These are phyloP conservation scores for Thielaviopsis ethacetica DNA, from an alignment of 2,329 filamentous ascomycete species.

Conservation along the genomic window DNA sequence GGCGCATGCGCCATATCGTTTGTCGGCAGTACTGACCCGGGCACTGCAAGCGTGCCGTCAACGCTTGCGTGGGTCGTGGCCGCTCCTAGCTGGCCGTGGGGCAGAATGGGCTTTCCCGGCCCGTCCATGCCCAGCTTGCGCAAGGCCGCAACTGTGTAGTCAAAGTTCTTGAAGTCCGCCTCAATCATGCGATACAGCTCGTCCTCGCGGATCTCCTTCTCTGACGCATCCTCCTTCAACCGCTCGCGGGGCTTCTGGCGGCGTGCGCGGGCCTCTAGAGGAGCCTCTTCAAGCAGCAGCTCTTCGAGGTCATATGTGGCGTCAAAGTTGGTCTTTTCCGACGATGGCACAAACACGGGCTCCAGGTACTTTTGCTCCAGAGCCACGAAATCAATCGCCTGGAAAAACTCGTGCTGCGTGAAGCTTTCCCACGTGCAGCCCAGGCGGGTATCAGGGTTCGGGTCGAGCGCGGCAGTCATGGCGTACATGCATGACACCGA, in stretches of 20 bases:
- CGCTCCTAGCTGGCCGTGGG: background rate
- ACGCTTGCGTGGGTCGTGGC: background rate
- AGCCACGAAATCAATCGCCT: constrained; percentile 64
- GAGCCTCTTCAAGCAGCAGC: constrained; percentile 81
- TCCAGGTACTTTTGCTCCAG: constrained; percentile 77
- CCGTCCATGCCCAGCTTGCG: constrained; percentile 9
- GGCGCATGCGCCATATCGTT: constrained; percentile 13
- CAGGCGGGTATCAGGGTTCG: constrained; percentile 64
- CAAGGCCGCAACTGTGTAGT: constrained; percentile 69
- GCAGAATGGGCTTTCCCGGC: background rate
- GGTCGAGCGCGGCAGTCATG: constrained; percentile 68
- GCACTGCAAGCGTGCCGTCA: constrained; percentile 28
- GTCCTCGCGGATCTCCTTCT: constrained; percentile 86
- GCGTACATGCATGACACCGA: constrained; percentile 78
- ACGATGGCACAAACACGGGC: constrained; percentile 82
- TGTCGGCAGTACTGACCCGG: constrained; percentile 23
- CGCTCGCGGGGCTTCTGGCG: constrained; percentile 87
- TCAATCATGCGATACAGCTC: constrained; percentile 92
- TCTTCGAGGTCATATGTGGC: constrained; percentile 96
- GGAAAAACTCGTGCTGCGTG: constrained; percentile 78
- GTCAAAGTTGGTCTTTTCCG: constrained; percentile 98
- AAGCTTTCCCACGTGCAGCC: constrained; percentile 80
- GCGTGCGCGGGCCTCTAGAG: constrained; percentile 77
- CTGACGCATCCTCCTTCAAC: constrained; percentile 83
- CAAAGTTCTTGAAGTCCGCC: constrained; percentile 82